A percentile compares a stretch with the other conserved stretches of the same genome.
These are phyloP conservation scores for Trametes polyzona DNA, from an alignment of 1,284 basidiomycete species.

Conservation along the genomic window DNA sequence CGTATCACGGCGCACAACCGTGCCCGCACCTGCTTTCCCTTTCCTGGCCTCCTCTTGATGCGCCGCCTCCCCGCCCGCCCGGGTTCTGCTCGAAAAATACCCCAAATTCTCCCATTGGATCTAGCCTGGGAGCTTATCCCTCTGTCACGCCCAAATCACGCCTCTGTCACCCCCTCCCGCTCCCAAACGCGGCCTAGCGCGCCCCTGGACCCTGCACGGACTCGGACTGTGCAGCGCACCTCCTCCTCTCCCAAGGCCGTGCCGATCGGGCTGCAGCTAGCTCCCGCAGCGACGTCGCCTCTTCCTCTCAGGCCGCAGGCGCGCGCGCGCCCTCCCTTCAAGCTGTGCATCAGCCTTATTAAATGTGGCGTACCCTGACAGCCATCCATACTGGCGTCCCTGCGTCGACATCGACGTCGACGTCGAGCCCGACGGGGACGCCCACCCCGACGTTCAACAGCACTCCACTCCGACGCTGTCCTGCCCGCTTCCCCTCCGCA, in stretches of 20 bases:
- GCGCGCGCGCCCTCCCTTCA: not conserved
- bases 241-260: not conserved
- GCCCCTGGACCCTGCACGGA: not conserved
- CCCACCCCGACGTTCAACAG: not conserved
- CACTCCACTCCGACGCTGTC: not conserved
- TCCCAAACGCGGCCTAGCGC: conserved; percentile 7
- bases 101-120: not conserved
- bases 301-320: not conserved
- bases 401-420: not conserved
- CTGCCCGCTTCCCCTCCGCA: too few relatives aligned
- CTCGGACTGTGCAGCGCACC: not conserved
- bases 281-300: not conserved
- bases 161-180: too few relatives aligned
- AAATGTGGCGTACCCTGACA: conserved; percentile 11
- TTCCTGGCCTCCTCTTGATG: conserved; percentile 8
- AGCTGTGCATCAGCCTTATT: conserved; percentile 12
- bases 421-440: not conserved
- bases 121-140: conserved; percentile 4
- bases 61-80: conserved; percentile 3
- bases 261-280: conserved; percentile 2
- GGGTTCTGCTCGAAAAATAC: not conserved
- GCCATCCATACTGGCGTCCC: conserved; percentile 2
- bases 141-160: conserved; percentile 16
- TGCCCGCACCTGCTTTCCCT: conserved; percentile 4
- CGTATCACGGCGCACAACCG: not conserved